phyloP scores from a whole-genome alignment of 208 protist species.

The Crithidia brevicula region DNA sequence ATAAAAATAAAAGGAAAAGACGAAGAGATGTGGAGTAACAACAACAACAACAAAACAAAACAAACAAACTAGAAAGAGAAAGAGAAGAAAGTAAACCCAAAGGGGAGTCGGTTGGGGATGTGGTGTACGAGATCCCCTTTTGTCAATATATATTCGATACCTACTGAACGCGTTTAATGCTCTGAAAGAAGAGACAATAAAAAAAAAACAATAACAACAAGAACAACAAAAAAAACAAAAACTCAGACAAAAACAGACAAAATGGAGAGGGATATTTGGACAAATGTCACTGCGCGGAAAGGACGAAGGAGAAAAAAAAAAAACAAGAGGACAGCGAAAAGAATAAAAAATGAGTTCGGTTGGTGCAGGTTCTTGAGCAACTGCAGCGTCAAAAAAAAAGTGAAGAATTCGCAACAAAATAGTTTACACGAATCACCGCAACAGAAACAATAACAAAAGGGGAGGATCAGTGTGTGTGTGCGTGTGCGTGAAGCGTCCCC shows the following conservation, averaged over 20 bases:
- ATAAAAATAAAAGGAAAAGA: neutral
- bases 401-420: too few species aligned
- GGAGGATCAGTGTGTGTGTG: too few species aligned
- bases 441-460: too few species aligned
- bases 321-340: conserved; percentile 7
- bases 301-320: neutral
- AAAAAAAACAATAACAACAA: too few species aligned
- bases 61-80: neutral
- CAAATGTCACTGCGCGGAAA: neutral
- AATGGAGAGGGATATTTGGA: neutral
- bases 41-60: neutral
- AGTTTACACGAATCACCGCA: too few species aligned
- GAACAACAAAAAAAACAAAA: conserved; percentile 10
- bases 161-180: too few species aligned
- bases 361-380: too few species aligned
- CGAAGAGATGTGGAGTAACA: neutral
- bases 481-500: too few species aligned
- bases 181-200: neutral
- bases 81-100: neutral
- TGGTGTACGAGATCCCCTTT: too few species aligned
- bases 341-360: neutral
- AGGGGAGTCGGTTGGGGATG: neutral
- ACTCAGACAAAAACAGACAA: conserved; percentile 5
- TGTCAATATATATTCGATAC: too few species aligned
- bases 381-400: too few species aligned